A percentile compares a stretch with the other conserved stretches of the same genome.
phyloP scores from a whole-genome alignment of 202 grass and related monocot genomes.

The Saccharum hybrid region DNA sequence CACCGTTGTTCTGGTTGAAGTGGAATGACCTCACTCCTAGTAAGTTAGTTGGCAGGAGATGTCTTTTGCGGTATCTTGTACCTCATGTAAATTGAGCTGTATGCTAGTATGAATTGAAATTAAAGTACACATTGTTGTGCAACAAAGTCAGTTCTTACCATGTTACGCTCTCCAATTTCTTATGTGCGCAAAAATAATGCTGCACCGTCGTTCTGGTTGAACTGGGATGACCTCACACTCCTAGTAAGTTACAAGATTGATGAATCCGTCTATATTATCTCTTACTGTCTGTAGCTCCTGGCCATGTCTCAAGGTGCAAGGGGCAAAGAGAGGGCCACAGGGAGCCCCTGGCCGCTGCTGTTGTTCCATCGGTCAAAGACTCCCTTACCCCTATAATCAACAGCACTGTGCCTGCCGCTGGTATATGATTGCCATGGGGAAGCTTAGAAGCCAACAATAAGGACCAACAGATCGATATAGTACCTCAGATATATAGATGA shows the following conservation, averaged over 20 bases:
- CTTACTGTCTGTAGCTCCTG: too few species aligned
- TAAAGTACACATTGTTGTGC: slow-evolving; percentile 19
- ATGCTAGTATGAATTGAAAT: background rate
- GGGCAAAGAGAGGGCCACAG: background rate
- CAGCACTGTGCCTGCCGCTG: background rate
- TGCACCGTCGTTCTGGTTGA: background rate
- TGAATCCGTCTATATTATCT: background rate
- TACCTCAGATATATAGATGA: background rate
- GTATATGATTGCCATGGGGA: background rate
- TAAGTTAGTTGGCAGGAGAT: background rate
- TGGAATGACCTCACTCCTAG: background rate
- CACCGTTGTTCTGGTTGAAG: background rate
- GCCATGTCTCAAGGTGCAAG: background rate
- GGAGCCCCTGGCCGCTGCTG: background rate
- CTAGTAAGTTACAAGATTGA: background rate
- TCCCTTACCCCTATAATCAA: too few species aligned
- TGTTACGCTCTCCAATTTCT: too few species aligned
- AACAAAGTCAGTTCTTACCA: background rate
- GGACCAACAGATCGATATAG: background rate
- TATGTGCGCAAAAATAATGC: background rate
- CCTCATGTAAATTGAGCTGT: slow-evolving; percentile 25
- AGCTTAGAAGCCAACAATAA: background rate
- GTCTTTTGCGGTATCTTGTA: background rate
- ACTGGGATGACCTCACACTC: background rate
- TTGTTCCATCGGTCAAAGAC: too few species aligned